phyloP scores from a whole-genome alignment of 148 eudicot genomes.

The Chenopodium berlandieri region DNA sequence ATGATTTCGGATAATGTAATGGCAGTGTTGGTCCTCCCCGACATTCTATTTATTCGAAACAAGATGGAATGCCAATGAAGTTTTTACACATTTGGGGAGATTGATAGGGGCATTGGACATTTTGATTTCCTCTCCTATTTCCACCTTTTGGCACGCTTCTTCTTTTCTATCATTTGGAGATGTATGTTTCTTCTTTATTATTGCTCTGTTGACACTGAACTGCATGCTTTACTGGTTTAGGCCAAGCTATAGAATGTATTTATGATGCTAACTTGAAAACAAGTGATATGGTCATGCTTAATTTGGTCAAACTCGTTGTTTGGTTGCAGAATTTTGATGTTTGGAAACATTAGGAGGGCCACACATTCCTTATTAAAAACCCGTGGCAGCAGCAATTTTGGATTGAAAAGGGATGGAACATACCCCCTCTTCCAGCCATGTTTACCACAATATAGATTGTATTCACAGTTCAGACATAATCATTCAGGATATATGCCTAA shows the following conservation, averaged over 20 bases:
- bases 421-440: conserved; percentile 26
- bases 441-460: conserved; percentile 39
- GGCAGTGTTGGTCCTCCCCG: background rate
- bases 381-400: conserved; percentile 33
- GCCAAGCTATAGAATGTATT: background rate
- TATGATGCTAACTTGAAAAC: background rate
- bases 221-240: background rate
- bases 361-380: conserved; percentile 32
- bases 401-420: conserved; percentile 37
- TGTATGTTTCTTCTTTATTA: background rate
- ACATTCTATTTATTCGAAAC: no score
- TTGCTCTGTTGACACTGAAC: no score
- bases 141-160: background rate
- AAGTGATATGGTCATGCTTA: conserved; percentile 4
- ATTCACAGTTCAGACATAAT: conserved; percentile 35
- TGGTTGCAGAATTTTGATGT: conserved; percentile 58
- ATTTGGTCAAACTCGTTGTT: background rate
- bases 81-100: background rate
- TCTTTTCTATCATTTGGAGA: background rate
- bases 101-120: background rate
- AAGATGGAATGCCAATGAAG: background rate
- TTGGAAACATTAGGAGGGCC: conserved; percentile 46
- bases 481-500: conserved; percentile 30
- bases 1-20: background rate
- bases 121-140: background rate